Evolutionary conservation across 1,139 yeast genomes (phyloP), one percentile per base, ranked within the genome.

Genomic region (Protomyces gravidus): DNA sequence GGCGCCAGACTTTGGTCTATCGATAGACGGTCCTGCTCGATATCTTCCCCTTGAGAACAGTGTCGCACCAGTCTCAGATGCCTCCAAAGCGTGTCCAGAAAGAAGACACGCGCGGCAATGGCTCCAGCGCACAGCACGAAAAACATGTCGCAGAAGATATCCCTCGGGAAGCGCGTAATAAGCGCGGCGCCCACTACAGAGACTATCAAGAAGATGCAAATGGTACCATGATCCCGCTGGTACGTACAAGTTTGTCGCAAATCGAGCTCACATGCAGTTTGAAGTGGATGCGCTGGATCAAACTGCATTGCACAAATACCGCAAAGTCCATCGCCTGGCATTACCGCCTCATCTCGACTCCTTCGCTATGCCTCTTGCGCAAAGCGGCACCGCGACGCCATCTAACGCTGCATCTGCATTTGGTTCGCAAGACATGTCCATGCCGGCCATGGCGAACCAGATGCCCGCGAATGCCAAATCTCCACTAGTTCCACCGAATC

Each of bases 81-180:
- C 27, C 30, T 27, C 48, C 27, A 5, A 36, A 36, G 19, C 19
- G 42, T 5, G 23, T 36, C 19, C 42, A 36, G 1, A 36, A 36
- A 23, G 42, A 36, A 36, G 42, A 36, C 42, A 15, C 42, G 42
- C 42, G 42, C 23, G 36, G 15, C 11, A 36, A 36, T 2, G 42
- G 42, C 6, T 15, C 6, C 42, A 36, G 21, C 19, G 9, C 17
- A 5, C 30, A 25, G 13, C 25, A 26, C 17, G 40, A 32, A 5
- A 32, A 48, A 33, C 15, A 6, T 30, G 26, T 23, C 26, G 53
- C 53, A 26, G 53, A 49, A 15, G 28, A 33, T 30, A n/a, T 23
- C 45, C 53, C 53, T 32, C 13, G 51, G 15, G 58, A 53, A 19
- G 46, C 50, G 15, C 58, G 58, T 5, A 32, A 19, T 26, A 53